These are phyloP conservation scores for Lactarius akahatsu DNA, from an alignment of 768 basidiomycete genomes.

Conservation along the genomic window DNA sequence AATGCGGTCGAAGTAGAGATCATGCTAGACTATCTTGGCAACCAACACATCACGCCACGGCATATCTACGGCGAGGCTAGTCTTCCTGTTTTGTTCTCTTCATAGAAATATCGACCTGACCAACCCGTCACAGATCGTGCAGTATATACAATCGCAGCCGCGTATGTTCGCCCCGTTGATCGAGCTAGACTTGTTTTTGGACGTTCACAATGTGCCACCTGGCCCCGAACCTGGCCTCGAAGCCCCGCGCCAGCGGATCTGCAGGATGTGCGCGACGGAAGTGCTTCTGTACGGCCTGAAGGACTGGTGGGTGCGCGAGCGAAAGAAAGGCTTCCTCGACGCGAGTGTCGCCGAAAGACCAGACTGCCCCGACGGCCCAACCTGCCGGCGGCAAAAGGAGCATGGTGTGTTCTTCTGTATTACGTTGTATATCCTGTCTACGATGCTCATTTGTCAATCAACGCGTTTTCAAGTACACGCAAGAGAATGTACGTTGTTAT, in stretches of 20 bases:
- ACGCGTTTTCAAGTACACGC: conserved; percentile 54
- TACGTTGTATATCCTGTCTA: neutral
- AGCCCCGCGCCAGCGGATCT: conserved; percentile 60
- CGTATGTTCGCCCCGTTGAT: conserved; percentile 63
- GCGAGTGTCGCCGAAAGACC: conserved; percentile 54
- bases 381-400: conserved; percentile 63
- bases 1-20: conserved; percentile 82
- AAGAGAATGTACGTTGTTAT: conserved; percentile 62
- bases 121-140: conserved; percentile 50
- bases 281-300: conserved; percentile 72
- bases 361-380: conserved; percentile 65
- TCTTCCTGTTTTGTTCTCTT: conserved; percentile 31
- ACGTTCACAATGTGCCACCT: conserved; percentile 58
- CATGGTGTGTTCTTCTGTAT: conserved; percentile 46
- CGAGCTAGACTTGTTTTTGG: conserved; percentile 68
- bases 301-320: conserved; percentile 83
- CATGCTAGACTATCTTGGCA: conserved; percentile 76
- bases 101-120: neutral
- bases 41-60: conserved; percentile 58
- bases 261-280: conserved; percentile 72
- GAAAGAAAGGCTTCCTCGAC: conserved; percentile 65
- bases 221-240: conserved; percentile 56
- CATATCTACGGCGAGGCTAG: conserved; percentile 71
- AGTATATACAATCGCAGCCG: conserved; percentile 59
- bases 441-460: conserved; percentile 11